Evolutionary conservation across 2,329 filamentous ascomycete genomes (phyloP).

Genomic region (Nothophoma quercina): DNA sequence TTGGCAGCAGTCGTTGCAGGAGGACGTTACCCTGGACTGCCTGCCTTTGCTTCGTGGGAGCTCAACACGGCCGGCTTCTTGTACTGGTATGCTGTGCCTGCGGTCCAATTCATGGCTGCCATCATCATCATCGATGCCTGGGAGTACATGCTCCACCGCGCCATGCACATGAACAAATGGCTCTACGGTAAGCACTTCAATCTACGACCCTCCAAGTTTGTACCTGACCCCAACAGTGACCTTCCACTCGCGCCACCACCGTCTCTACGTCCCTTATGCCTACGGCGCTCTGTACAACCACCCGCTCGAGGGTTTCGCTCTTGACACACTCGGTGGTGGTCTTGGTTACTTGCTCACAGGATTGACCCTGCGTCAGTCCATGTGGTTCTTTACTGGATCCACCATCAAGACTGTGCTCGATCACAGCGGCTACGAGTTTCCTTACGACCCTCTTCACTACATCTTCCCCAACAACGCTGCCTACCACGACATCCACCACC

Average conservation of each 20-base stretch:
- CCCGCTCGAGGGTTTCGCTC: constrained; percentile 88
- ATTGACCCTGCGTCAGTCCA: constrained; percentile 85
- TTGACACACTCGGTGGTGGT: constrained; percentile 89
- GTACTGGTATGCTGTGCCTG: constrained; percentile 81
- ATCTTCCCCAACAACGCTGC: constrained; percentile 93
- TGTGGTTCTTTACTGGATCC: constrained; percentile 87
- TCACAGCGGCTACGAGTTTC: constrained; percentile 95
- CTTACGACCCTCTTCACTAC: constrained; percentile 91
- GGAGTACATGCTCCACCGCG: constrained; percentile 96
- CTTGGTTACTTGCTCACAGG: constrained; percentile 81
- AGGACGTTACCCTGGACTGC: constrained; percentile 79
- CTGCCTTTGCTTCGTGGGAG: constrained; percentile 87
- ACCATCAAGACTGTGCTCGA: constrained; percentile 98
- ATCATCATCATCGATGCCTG: constrained; percentile 87
- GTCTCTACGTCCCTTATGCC: constrained; percentile 95
- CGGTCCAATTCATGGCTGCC: constrained; percentile 77
- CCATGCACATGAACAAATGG: constrained; percentile 98
- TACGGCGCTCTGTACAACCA: constrained; percentile 98
- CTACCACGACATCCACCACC: constrained; percentile 98
- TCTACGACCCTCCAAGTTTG: neutral
- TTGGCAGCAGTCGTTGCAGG: constrained; percentile 80
- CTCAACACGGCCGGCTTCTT: constrained; percentile 74
- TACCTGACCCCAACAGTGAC: constrained; percentile 62
- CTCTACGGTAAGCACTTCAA: constrained; percentile 77
- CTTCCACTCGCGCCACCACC: constrained; percentile 95